Percentiles rank a stretch among this genome's conserved stretches.
Evolutionary conservation across 495 filamentous ascomycete genomes (phyloP).

Genomic region (Haplographium delicatum): DNA sequence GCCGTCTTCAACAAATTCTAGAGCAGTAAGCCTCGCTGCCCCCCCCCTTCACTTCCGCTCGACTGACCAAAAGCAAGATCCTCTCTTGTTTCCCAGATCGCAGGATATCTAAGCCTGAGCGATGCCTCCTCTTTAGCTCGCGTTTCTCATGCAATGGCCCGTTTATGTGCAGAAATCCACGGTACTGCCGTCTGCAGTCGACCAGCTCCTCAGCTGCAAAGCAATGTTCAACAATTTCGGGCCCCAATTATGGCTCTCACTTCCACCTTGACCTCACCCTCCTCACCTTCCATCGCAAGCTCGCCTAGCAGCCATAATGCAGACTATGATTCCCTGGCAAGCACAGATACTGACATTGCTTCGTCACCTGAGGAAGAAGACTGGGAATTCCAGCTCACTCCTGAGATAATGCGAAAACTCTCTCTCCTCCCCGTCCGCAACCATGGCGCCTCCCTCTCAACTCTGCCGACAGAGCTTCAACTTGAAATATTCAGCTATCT

Average conservation of each 20-base stretch:
- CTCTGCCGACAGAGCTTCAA: slow-evolving; percentile 54
- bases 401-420: slow-evolving; percentile 15
- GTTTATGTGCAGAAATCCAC: background rate
- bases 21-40: too few species aligned
- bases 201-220: too few species aligned
- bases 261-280: background rate
- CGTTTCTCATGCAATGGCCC: background rate
- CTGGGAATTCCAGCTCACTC: slow-evolving; percentile 21
- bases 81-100: too few species aligned
- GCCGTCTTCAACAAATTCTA: too few species aligned
- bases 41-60: too few species aligned
- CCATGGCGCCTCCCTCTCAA: slow-evolving; percentile 9
- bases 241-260: background rate
- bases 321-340: slow-evolving; percentile 2
- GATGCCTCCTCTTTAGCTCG: background rate
- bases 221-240: too few species aligned
- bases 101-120: background rate
- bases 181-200: background rate
- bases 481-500: slow-evolving; percentile 49
- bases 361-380: slow-evolving; percentile 18
- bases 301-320: slow-evolving; percentile 1
- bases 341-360: slow-evolving; percentile 17
- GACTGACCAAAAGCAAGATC: too few species aligned
- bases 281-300: background rate
- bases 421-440: slow-evolving; percentile 9